Percentiles rank a stretch among this genome's conserved stretches.
Conservation (phyloP, 495 filamentous ascomycete genomes). For the Stereocaulon alpinum region DNA sequence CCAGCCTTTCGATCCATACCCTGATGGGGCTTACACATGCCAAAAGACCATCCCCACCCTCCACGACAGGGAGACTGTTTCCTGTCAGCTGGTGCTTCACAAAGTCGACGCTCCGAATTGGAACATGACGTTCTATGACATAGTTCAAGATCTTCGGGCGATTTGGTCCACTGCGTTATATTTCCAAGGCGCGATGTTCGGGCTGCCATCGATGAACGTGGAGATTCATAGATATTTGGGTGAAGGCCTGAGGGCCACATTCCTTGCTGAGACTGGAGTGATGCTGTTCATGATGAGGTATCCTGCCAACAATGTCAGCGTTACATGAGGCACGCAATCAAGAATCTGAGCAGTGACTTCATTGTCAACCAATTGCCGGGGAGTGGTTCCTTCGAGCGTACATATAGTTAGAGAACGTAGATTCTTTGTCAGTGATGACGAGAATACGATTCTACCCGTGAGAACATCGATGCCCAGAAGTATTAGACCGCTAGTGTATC, state of each 20-base stretch:
- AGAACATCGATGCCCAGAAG: too few species aligned
- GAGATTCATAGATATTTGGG: background rate
- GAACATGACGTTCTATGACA: background rate
- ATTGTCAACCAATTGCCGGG: background rate
- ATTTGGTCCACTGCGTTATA: background rate
- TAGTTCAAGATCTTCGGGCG: background rate
- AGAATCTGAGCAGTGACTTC: too few species aligned
- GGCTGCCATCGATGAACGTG: background rate
- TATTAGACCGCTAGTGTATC: too few species aligned
- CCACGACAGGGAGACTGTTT: background rate
- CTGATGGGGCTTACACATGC: background rate
- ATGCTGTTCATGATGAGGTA: background rate
- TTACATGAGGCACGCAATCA: background rate
- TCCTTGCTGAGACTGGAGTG: background rate
- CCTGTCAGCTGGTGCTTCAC: background rate
- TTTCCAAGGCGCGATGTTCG: background rate
- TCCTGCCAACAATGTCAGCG: background rate
- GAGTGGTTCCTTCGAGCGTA: background rate
- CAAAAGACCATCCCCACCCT: background rate
- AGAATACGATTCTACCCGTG: too few species aligned
- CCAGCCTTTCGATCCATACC: background rate
- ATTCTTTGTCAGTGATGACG: too few species aligned
- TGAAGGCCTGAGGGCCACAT: background rate
- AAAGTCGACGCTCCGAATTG: background rate
- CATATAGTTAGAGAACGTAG: background rate